Evolutionary conservation across 768 basidiomycete species (phyloP), one percentile per base, ranked within the genome.

Genomic region (Mycena galopus): DNA sequence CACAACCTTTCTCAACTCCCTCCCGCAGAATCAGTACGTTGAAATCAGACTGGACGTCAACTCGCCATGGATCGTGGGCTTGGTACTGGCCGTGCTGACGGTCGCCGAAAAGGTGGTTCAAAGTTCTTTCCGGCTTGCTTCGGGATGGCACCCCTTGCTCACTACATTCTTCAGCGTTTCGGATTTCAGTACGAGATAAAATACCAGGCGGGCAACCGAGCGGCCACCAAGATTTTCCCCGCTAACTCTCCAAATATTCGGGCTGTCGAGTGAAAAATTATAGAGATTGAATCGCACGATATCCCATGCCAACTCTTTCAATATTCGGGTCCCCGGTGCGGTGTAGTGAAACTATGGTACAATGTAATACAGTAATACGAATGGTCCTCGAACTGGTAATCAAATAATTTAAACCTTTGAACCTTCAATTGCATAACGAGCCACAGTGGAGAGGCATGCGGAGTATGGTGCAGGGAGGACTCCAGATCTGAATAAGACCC

Each of bases 161-260:
- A 53, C 51, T 16, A 17, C 32, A n/a, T n/a, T n/a, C 39, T 44
- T 39, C 21, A 71, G 69, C 56, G 17, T 16, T 67, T 67, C 47
- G 65, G 56, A 0, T 27, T 67, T 3, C 32, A 67, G 37, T 74
- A 71, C 50, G 56, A 74, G 14, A 53, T 74, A 17, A 59, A 42
- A 19, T 74, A 63, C 37, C 37, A 58, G 39, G 19, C 50, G 2
- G 65, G 65, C 4, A 23, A 61, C 21, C 27, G 65, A 3, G 16
- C 14, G 0, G 17, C 10, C 6, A 67, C 65, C 3, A 23, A 27
- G 16, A 25, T 47, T 2, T 71, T 74, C 32, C 56, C 69, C 10
- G 69, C 44, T 3, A 65, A 67, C 39, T 74, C 73, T 14, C 69
- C 60, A 9, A 39, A 74, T 55, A 67, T 74, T 25, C 65, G 73